phyloP scores from a whole-genome alignment of 352 stramenopile genomes.

The Phytophthora fragariae region DNA sequence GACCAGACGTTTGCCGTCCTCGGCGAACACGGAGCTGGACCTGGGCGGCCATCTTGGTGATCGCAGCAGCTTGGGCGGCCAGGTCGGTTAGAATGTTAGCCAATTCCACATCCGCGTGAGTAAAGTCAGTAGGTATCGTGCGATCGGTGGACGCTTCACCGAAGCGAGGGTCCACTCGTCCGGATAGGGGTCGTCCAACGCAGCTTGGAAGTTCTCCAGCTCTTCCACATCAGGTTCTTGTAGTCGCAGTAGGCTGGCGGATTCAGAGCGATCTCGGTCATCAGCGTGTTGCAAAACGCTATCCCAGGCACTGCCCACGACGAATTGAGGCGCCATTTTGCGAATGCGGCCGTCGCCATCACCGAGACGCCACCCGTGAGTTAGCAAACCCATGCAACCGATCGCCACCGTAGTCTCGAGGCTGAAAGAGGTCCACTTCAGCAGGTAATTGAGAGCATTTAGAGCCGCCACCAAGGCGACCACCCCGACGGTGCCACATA shows the following conservation, averaged over 20 bases:
- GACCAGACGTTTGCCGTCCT: too few relatives aligned
- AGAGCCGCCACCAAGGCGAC: background rate
- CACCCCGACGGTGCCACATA: background rate
- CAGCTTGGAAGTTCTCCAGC: background rate
- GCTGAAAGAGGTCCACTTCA: background rate
- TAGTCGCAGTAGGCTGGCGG: background rate
- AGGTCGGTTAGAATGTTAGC: too few relatives aligned
- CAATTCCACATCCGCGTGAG: too few relatives aligned
- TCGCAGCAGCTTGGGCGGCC: too few relatives aligned
- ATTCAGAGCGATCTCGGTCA: background rate
- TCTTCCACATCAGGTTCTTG: background rate
- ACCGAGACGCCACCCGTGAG: background rate
- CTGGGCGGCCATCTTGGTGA: too few relatives aligned
- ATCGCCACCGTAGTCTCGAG: background rate
- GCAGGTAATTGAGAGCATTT: background rate
- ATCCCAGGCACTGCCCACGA: background rate
- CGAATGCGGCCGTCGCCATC: background rate
- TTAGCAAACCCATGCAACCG: background rate
- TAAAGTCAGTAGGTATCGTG: too few relatives aligned
- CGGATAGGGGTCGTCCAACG: too few relatives aligned
- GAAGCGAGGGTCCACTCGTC: too few relatives aligned
- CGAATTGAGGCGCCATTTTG: background rate
- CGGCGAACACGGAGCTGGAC: too few relatives aligned
- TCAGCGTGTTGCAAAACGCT: background rate
- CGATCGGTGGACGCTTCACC: too few relatives aligned